A percentile compares a stretch with the other conserved stretches of the same genome.
Conservation (phyloP, 805 yeast genomes). For the Alloascoidea africana region DNA sequence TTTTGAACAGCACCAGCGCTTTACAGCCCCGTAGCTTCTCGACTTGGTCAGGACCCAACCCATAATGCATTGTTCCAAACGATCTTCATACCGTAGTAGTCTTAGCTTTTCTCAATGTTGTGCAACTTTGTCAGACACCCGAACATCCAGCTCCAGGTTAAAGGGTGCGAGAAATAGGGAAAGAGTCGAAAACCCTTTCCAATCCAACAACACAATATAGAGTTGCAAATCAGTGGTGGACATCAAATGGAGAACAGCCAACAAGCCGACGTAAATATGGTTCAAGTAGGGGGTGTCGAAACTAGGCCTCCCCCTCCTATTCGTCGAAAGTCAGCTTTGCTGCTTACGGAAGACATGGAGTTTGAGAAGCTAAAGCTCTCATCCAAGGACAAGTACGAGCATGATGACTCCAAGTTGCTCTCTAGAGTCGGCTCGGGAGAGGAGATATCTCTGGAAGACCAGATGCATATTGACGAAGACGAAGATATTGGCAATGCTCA, state of each 20-base stretch:
- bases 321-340: slow-evolving; percentile 56
- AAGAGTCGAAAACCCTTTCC: slow-evolving; percentile 3
- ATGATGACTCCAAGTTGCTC: slow-evolving; percentile 13
- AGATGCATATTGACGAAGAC: slow-evolving; percentile 5
- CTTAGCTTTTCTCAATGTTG: slow-evolving; percentile 6
- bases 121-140: slow-evolving; percentile 5
- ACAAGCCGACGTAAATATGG: too few species aligned
- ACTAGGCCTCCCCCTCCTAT: slow-evolving; percentile 8
- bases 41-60: slow-evolving; percentile 1
- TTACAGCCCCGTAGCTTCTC: slow-evolving; percentile 4
- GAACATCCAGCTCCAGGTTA: slow-evolving; percentile 4
- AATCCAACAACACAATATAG: slow-evolving; percentile 1
- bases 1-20: slow-evolving; percentile 4
- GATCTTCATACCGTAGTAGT: too few species aligned
- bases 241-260: slow-evolving; percentile 1
- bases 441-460: slow-evolving; percentile 13
- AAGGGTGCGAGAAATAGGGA: slow-evolving; percentile 4
- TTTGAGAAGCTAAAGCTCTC: slow-evolving; percentile 31
- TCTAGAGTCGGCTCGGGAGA: slow-evolving; percentile 18
- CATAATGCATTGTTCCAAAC: slow-evolving; percentile 3
- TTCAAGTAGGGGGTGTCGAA: too few species aligned
- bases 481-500: slow-evolving; percentile 4
- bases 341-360: slow-evolving; percentile 55
- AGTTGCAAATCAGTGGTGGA: neutral
- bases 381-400: slow-evolving; percentile 18